Conservation (phyloP, 257 asterid genomes). For the Nicotiana obtusifolia region DNA sequence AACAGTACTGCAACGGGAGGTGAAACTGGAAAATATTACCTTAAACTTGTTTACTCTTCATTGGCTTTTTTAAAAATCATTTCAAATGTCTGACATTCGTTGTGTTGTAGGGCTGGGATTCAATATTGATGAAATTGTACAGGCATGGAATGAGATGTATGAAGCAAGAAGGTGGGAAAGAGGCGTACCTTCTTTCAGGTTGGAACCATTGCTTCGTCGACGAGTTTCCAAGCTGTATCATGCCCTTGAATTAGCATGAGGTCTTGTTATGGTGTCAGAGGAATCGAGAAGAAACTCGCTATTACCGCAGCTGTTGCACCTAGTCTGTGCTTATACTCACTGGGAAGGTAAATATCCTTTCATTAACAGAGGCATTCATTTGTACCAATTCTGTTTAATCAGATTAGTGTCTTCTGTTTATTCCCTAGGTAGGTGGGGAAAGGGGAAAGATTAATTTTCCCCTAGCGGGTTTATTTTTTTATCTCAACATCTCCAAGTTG, state of each 20-base stretch:
- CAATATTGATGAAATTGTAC: slow-evolving; percentile 78
- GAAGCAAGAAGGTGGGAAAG: slow-evolving; percentile 77
- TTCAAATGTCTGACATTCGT: slow-evolving; percentile 15
- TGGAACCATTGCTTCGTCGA: slow-evolving; percentile 71
- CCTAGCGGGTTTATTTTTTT: background rate
- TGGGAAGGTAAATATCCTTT: slow-evolving; percentile 31
- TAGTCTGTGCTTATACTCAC: slow-evolving; percentile 16
- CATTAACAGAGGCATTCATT: background rate
- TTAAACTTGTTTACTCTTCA: background rate
- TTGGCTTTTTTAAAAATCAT: slow-evolving; percentile 11
- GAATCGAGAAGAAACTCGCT: slow-evolving; percentile 14
- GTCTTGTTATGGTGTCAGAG: slow-evolving; percentile 17
- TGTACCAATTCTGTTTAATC: background rate
- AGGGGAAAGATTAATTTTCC: background rate
- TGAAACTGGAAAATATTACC: slow-evolving; percentile 17
- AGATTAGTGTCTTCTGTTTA: background rate
- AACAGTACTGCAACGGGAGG: slow-evolving; percentile 55
- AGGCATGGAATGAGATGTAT: slow-evolving; percentile 89
- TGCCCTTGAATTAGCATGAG: slow-evolving; percentile 52
- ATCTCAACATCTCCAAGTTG: background rate
- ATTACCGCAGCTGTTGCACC: slow-evolving; percentile 18
- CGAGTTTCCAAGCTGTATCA: slow-evolving; percentile 62
- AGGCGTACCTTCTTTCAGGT: slow-evolving; percentile 45
- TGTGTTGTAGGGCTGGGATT: slow-evolving; percentile 63
- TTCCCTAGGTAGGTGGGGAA: background rate